Evolutionary conservation across 202 grass and related monocot species (phyloP).

Genomic region (Elaeis oleifera): DNA sequence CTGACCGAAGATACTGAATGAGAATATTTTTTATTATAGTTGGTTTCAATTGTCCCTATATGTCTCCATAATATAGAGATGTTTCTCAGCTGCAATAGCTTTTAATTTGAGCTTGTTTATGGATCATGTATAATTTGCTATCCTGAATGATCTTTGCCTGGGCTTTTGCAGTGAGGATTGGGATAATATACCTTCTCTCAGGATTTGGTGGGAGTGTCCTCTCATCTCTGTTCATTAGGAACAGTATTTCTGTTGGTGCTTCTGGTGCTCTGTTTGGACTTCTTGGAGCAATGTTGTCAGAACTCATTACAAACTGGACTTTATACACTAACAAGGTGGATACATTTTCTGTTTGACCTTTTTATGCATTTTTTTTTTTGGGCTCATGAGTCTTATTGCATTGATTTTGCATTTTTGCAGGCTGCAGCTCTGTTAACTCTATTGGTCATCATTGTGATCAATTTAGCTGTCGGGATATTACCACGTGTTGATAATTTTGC

Average conservation of each 20-base stretch:
- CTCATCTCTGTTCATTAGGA: constrained; percentile 71
- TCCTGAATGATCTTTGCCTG: not conserved
- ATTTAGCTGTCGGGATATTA: constrained; percentile 71
- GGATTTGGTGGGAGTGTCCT: constrained; percentile 76
- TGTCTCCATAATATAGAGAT: not conserved
- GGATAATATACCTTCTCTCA: constrained; percentile 71
- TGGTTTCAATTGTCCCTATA: too few species aligned
- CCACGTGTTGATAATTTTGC: constrained; percentile 85
- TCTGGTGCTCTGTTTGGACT: constrained; percentile 90
- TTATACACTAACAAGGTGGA: constrained; percentile 77
- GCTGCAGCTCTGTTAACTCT: constrained; percentile 54
- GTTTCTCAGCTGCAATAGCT: not conserved
- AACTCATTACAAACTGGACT: constrained; percentile 84
- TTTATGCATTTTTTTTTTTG: not conserved
- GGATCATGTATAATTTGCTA: too few species aligned
- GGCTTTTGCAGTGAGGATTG: constrained; percentile 47
- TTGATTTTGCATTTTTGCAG: constrained; percentile 18
- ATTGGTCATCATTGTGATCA: constrained; percentile 61
- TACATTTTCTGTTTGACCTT: not conserved
- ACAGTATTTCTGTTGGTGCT: constrained; percentile 68
- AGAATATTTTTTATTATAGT: too few species aligned
- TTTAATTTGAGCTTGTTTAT: too few species aligned
- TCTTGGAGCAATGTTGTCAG: constrained; percentile 82
- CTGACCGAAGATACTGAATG: too few species aligned
- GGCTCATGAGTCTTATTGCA: not conserved